Percentiles rank a stretch among this genome's conserved stretches.
Evolutionary conservation across 345 rosid species (phyloP).

Genomic region (Anastatica hierochuntica): DNA sequence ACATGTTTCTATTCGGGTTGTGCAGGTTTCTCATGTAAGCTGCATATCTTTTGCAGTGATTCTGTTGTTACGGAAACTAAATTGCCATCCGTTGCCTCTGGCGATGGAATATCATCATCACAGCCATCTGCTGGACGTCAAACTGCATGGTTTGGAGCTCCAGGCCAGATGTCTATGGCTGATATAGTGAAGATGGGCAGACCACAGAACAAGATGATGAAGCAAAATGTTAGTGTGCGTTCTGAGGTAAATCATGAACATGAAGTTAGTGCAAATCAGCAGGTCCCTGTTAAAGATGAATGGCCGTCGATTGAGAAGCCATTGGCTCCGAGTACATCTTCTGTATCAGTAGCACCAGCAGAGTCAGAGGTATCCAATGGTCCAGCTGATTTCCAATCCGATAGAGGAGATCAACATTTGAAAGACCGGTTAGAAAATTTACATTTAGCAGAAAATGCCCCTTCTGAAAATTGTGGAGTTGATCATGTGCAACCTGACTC

Average conservation of each 20-base stretch:
- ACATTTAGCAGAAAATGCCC: constrained; percentile 42
- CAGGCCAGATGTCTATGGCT: constrained; percentile 93
- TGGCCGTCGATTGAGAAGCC: constrained; percentile 61
- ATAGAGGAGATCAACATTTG: constrained; percentile 39
- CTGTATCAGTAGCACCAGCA: constrained; percentile 38
- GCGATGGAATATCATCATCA: constrained; percentile 40
- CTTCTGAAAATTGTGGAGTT: constrained; percentile 31
- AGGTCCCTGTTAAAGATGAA: constrained; percentile 44
- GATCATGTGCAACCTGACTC: constrained; percentile 44
- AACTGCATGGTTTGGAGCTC: constrained; percentile 65
- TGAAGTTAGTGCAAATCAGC: constrained; percentile 33
- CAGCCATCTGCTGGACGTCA: constrained; percentile 57
- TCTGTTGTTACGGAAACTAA: constrained; percentile 36
- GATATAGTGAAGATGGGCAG: constrained; percentile 96
- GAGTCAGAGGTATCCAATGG: constrained; percentile 43
- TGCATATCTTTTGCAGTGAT: constrained; percentile 47
- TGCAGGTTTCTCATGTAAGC: constrained; percentile 19
- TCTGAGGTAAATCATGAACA: constrained; percentile 35
- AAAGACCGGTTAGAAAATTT: constrained; percentile 46
- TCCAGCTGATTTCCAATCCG: constrained; percentile 44
- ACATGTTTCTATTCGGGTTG: constrained; percentile 2
- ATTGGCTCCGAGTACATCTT: constrained; percentile 33
- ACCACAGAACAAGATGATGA: constrained; percentile 49
- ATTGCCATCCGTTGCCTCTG: constrained; percentile 25
- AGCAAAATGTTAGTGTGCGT: constrained; percentile 7